Evolutionary conservation across 179 eudicot genomes (phyloP), one percentile per base, ranked within the genome.

Genomic region (Corrigiola litoralis): DNA sequence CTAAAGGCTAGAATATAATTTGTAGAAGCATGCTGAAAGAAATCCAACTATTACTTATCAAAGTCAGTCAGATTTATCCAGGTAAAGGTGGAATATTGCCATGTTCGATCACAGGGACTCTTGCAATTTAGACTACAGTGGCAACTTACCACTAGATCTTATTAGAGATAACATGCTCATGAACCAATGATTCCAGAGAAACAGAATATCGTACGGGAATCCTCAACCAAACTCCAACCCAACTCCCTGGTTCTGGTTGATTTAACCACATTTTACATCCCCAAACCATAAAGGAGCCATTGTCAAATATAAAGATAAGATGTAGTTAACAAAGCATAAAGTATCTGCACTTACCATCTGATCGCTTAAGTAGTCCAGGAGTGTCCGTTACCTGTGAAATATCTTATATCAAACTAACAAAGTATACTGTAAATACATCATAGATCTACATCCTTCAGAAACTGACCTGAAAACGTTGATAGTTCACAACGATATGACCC

Each of bases 341-440:
- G 63, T 57, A 74, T 12, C 29, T 21, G 70, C 56, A 66, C 77
- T 58, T 68, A 85, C 95, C 96, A 70, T 92, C 95, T 73, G 48
- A 75, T 61, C 95, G 82, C 73, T 75, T 79, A 57, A 94, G 80
- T 60, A 94, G 74, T 62, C 99, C 99, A 64, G 99, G 97, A 61
- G 99, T 94, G 76, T 94, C 99, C 24, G 99, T 94, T 61, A 90
- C 95, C 99, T 94, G 86, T 68, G 65, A 65, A 59, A 58, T 40
- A 37, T 3, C 4, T 13, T 48, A 18, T 7, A 47, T 63, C 10
- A 63, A 42, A 25, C 5, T 57, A 41, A 13, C 51, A 57, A 24
- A 38, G 13, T 17, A 16, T 36, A 27, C 11, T 40, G 37, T 46
- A 36, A 80, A 7, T 41, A 12, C 5, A 20, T 40, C n/a, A 42